Evolutionary conservation across 805 yeast species (phyloP).

Genomic region (Vanderwaltozyma yarrowii): DNA sequence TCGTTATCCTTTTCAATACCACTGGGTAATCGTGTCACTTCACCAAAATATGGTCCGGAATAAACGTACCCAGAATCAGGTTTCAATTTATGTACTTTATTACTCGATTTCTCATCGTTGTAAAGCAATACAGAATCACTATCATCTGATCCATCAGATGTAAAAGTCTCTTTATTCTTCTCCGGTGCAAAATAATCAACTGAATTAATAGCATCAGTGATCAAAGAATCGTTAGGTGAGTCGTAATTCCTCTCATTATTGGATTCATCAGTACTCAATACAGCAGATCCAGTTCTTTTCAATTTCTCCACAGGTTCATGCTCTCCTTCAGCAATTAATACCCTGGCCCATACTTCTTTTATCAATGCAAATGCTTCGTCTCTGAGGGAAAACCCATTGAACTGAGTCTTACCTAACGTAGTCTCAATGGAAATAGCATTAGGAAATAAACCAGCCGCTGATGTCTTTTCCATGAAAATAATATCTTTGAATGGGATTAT

Average conservation of each 20-base stretch:
- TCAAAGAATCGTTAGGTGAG: conserved; percentile 10
- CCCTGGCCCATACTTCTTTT: conserved; percentile 50
- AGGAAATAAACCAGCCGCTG: conserved; percentile 73
- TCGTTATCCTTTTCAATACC: conserved; percentile 40
- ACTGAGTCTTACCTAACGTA: conserved; percentile 52
- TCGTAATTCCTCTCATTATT: neutral
- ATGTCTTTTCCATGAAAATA: conserved; percentile 51
- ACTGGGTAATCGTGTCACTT: conserved; percentile 41
- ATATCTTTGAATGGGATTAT: conserved; percentile 65
- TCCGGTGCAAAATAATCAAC: conserved; percentile 25
- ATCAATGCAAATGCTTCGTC: conserved; percentile 67
- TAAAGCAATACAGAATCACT: no score
- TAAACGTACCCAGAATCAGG: conserved; percentile 36
- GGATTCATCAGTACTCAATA: neutral
- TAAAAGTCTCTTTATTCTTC: neutral
- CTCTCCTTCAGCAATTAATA: conserved; percentile 3
- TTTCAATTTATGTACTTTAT: conserved; percentile 21
- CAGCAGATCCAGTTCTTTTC: neutral
- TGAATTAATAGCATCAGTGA: conserved; percentile 33
- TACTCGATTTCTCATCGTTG: no score
- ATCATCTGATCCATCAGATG: neutral
- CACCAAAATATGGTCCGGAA: conserved; percentile 60
- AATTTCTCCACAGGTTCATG: neutral
- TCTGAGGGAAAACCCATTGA: conserved; percentile 80
- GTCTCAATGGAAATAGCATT: conserved; percentile 76